Base-by-base conservation (phyloP, 2,329 filamentous ascomycete genomes). In the Amylocarpus encephaloides region DNA sequence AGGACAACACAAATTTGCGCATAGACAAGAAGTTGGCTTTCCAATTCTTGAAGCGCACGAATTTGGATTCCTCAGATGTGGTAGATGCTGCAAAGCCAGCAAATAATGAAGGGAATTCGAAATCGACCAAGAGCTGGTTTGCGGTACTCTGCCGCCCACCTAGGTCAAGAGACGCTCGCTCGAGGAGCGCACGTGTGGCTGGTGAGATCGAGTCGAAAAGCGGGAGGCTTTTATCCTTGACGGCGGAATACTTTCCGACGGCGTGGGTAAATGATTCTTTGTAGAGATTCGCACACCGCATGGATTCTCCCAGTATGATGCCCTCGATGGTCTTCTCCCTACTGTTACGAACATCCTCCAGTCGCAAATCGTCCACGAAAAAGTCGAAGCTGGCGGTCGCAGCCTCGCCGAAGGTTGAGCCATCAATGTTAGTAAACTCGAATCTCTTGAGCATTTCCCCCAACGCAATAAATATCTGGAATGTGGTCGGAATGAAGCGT, bases 231-330 rank as follows among this genome's bases (percentile, higher is more conserved):
- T 90, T 70, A 2, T 77, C 73, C 48, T 82, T 76, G 52, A 90
- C 80, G 30, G 89, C 76, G 16, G 87, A 79, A 52, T 92, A 88
- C 68, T 93, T 94, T 44, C 92, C 93, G 9, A 88, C 89, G 0
- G 85, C 89, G 67, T 97, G 93, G 5, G 90, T 83, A 63, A 96
- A 97, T 0, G 88, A 89, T 67, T 96, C 90, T 51, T 88, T 88
- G 69, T 95, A 97, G 2, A 98, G 76, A 6, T 83, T 77, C 61
- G 85, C 80, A 43, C 80, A 95, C 51, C 84, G 83, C 82, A 97
- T 87, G 34, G 80, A 80, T 70, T 98, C 92, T 49, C 88, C 91
- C 10, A 98, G 73, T n/a, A 97, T 78, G 42, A 97, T 77, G 0
- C 85, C 87, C 68, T 97, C 89, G 19, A 97, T 75, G 0, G 88